Conservation (phyloP, 2,329 filamentous ascomycete genomes). For the Trichoderma afroharzianum region DNA sequence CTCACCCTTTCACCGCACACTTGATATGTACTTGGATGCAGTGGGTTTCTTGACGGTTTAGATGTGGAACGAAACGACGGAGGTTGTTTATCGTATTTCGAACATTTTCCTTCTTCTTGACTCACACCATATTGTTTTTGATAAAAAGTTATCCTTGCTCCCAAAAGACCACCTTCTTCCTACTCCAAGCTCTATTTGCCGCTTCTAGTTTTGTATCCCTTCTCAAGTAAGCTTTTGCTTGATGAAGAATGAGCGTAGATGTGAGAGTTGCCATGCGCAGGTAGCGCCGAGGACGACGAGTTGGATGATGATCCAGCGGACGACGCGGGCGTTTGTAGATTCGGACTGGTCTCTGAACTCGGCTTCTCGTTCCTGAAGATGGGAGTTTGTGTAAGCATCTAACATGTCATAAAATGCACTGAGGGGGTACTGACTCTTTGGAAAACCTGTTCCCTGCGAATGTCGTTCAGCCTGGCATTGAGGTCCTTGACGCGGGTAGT, state of each 20-base stretch:
- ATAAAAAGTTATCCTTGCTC: neutral
- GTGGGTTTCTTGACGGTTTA: neutral
- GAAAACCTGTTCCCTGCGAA: conserved; percentile 92
- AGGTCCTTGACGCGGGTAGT: conserved; percentile 84
- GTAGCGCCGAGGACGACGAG: conserved; percentile 78
- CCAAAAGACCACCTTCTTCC: neutral
- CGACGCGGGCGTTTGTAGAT: conserved; percentile 82
- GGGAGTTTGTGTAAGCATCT: neutral
- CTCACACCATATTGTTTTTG: neutral
- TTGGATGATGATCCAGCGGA: conserved; percentile 92
- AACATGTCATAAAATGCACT: no score
- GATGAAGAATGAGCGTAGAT: conserved; percentile 97
- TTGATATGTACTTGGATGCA: neutral
- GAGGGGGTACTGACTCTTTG: conserved; percentile 68
- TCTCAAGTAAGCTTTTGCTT: conserved; percentile 94
- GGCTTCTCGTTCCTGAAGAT: conserved; percentile 79
- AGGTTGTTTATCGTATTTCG: neutral
- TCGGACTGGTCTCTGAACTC: conserved; percentile 99
- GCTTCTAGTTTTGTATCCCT: neutral
- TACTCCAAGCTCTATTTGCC: neutral
- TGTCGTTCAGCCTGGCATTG: conserved; percentile 81
- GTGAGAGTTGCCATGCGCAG: conserved; percentile 95
- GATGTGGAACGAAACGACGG: neutral
- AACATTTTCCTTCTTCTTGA: neutral
- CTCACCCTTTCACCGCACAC: neutral